These are phyloP conservation scores for Ceratobasidium papillatum DNA, from an alignment of 1,284 basidiomycete genomes.

Conservation along the genomic window DNA sequence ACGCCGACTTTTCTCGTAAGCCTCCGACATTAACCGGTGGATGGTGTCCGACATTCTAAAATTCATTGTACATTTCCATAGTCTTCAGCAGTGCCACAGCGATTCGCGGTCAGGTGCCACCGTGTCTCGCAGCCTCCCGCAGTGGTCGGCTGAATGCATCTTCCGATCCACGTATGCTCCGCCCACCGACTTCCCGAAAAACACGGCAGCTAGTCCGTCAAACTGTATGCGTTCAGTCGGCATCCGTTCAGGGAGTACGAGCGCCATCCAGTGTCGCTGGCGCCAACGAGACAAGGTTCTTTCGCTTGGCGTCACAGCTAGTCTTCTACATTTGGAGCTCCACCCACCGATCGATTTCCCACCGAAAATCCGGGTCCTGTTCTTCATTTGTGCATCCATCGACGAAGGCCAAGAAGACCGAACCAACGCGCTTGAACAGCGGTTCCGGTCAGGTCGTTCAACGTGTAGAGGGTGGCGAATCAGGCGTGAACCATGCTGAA, in stretches of 20 bases:
- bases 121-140: background rate
- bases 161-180: background rate
- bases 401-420: background rate
- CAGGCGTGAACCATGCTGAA: slow-evolving; percentile 3
- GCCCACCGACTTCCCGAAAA: slow-evolving; percentile 9
- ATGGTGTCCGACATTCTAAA: background rate
- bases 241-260: background rate
- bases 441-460: background rate
- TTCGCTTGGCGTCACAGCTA: slow-evolving; percentile 20
- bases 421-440: slow-evolving; percentile 8
- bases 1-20: background rate
- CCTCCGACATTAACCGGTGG: background rate
- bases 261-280: slow-evolving; percentile 3
- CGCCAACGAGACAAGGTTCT: background rate
- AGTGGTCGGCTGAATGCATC: background rate
- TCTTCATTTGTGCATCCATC: background rate
- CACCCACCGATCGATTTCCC: slow-evolving; percentile 15
- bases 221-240: background rate
- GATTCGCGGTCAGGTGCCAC: background rate
- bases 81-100: background rate
- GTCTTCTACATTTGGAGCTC: background rate
- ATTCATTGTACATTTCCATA: background rate
- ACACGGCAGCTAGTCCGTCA: background rate
- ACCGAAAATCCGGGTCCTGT: background rate
- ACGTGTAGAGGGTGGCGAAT: too few species aligned